These are phyloP conservation scores for Carex myosuroides DNA, from an alignment of 176 grass and related monocot species.

Conservation along the genomic window DNA sequence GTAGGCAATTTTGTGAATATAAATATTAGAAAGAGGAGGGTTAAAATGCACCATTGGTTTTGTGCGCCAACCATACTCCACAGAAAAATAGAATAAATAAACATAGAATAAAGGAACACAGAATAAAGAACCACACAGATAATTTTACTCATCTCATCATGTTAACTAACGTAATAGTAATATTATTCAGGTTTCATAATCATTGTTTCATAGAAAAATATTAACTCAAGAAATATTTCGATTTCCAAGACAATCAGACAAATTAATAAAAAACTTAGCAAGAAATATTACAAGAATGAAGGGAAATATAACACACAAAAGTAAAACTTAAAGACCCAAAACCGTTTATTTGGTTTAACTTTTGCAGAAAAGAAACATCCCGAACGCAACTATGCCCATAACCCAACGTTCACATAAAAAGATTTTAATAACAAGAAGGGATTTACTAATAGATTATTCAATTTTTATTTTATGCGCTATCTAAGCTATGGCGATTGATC, in stretches of 20 bases:
- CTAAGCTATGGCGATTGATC: constrained; percentile 30
- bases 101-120: not conserved
- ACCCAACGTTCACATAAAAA: constrained; percentile 1
- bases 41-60: too few species aligned
- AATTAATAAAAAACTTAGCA: not conserved
- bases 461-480: not conserved
- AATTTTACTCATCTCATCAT: not conserved
- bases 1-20: too few species aligned
- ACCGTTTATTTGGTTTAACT: not conserved
- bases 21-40: too few species aligned
- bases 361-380: not conserved
- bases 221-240: not conserved
- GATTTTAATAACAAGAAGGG: not conserved
- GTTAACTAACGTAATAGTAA: too few species aligned
- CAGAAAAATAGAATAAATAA: too few species aligned
- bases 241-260: not conserved
- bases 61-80: too few species aligned
- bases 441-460: constrained; percentile 6
- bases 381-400: not conserved
- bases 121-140: not conserved
- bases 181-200: not conserved
- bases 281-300: not conserved
- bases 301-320: not conserved
- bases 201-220: not conserved
- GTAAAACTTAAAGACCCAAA: not conserved